These are phyloP conservation scores for Diaporthe capsici DNA, from an alignment of 2,329 filamentous ascomycete species.

Conservation along the genomic window DNA sequence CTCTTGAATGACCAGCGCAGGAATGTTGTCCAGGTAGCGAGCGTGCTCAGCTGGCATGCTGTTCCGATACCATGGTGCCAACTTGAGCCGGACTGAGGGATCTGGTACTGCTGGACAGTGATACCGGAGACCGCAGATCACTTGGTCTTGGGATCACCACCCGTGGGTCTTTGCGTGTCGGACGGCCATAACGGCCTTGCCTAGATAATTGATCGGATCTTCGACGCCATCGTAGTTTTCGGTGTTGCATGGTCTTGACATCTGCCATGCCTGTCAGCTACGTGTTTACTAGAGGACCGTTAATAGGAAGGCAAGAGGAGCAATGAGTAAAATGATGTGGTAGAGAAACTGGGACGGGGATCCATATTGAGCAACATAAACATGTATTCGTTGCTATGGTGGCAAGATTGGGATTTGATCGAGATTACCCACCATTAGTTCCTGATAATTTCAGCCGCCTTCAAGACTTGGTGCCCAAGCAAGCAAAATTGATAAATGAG, in stretches of 20 bases:
- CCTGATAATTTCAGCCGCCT: neutral
- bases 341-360: neutral
- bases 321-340: neutral
- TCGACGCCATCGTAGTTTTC: neutral
- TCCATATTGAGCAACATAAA: neutral
- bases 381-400: neutral
- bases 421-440: conserved; percentile 10
- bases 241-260: neutral
- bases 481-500: neutral
- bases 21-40: neutral
- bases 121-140: neutral
- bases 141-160: neutral
- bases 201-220: neutral
- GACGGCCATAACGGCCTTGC: neutral
- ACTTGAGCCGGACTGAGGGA: neutral
- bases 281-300: too few species aligned
- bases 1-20: neutral
- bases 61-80: neutral
- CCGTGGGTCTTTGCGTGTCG: too few species aligned
- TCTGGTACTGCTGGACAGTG: neutral
- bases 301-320: neutral
- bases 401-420: neutral
- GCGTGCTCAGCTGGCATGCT: neutral
- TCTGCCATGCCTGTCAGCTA: neutral
- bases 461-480: neutral